Evolutionary conservation across 2,329 filamentous ascomycete genomes (phyloP).

Genomic region (Arthrobotrys megalospora): DNA sequence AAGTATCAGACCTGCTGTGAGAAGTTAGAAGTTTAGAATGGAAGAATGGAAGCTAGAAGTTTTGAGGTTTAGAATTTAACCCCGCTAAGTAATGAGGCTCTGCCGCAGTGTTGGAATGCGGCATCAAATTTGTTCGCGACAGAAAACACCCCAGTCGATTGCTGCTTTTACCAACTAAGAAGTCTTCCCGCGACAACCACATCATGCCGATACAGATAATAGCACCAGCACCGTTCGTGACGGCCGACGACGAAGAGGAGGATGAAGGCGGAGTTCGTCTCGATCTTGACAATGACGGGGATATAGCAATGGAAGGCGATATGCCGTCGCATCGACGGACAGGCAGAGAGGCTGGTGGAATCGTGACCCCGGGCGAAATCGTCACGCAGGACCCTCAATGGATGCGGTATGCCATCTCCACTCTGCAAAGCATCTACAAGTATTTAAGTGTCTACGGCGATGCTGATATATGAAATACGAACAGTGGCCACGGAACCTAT

Average conservation of each 20-base stretch:
- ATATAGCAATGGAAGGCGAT: slow-evolving; percentile 48
- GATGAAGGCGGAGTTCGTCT: slow-evolving; percentile 75
- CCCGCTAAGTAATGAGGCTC: slow-evolving; percentile 26
- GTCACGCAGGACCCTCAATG: slow-evolving; percentile 95
- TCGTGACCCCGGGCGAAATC: slow-evolving; percentile 89
- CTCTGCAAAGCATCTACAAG: slow-evolving; percentile 1
- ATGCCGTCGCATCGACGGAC: slow-evolving; percentile 23
- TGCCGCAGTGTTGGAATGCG: slow-evolving; percentile 40
- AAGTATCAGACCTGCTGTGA: not conserved
- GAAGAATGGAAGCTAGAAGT: not conserved
- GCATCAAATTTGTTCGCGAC: slow-evolving; percentile 29
- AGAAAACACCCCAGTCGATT: not conserved
- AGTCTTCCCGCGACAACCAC: not conserved
- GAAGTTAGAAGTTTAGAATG: not conserved
- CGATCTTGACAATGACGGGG: slow-evolving; percentile 64
- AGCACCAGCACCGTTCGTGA: slow-evolving; percentile 63
- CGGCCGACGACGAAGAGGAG: slow-evolving; percentile 77
- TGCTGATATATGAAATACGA: slow-evolving; percentile 66
- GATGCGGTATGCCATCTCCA: slow-evolving; percentile 77
- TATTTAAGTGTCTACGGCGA: slow-evolving; percentile 23
- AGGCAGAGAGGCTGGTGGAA: slow-evolving; percentile 65
- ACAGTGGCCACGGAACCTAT: slow-evolving; percentile 90
- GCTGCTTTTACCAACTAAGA: not conserved
- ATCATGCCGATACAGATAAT: slow-evolving; percentile 61
- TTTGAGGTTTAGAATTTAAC: slow-evolving; percentile 17